Percentiles rank a stretch among this genome's conserved stretches.
Evolutionary conservation across 306 rosid species (phyloP).

Genomic region (Elaeagnus macrophylla): DNA sequence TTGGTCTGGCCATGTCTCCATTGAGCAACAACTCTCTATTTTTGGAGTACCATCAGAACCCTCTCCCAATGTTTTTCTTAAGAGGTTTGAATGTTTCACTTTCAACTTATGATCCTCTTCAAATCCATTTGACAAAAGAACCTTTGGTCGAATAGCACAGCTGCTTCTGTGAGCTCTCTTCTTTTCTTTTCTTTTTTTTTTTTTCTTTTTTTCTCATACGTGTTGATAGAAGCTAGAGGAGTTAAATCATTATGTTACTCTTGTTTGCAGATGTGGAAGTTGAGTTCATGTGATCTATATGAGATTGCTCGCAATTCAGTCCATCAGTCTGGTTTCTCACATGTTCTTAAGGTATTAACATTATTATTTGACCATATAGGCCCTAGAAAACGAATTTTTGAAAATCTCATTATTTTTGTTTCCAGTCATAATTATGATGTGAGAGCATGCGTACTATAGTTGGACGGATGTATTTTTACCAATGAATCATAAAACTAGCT

Average conservation of each 20-base stretch:
- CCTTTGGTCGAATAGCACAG: slow-evolving; percentile 96
- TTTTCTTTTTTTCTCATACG: neutral
- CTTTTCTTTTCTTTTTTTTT: too few relatives aligned
- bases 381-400: neutral
- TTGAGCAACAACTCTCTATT: slow-evolving; percentile 91
- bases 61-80: slow-evolving; percentile 79
- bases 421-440: neutral
- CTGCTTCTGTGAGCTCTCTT: slow-evolving; percentile 78
- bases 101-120: slow-evolving; percentile 98
- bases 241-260: neutral
- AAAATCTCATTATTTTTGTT: neutral
- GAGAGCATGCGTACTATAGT: too few relatives aligned
- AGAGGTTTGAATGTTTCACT: slow-evolving; percentile 95
- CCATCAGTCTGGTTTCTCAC: slow-evolving; percentile 90
- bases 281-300: slow-evolving; percentile 91
- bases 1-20: slow-evolving; percentile 98
- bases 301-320: slow-evolving; percentile 97
- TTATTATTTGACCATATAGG: neutral
- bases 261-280: slow-evolving; percentile 74
- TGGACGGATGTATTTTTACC: too few relatives aligned
- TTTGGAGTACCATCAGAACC: slow-evolving; percentile 94
- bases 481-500: too few relatives aligned
- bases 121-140: slow-evolving; percentile 93
- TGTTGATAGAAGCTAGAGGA: neutral
- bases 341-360: slow-evolving; percentile 68